These are phyloP conservation scores for Rhodotorula kratochvilovae DNA, from an alignment of 768 basidiomycete genomes.

Conservation along the genomic window DNA sequence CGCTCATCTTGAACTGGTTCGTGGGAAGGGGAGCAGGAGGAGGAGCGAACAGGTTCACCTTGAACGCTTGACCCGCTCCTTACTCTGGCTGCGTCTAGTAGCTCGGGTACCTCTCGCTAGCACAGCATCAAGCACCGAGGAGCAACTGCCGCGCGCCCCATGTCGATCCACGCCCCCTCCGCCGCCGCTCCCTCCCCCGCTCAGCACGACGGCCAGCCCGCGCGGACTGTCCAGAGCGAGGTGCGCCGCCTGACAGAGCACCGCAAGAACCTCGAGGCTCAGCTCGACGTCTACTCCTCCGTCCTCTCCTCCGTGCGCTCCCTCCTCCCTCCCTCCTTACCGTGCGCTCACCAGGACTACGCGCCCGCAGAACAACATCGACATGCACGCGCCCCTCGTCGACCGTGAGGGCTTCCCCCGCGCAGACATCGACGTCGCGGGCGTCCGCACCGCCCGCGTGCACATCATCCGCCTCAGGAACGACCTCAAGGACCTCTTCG, in stretches of 20 bases:
- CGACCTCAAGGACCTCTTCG: constrained; percentile 64
- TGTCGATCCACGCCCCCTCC: constrained; percentile 7
- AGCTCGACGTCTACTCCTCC: constrained; percentile 18
- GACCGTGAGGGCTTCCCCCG: constrained; percentile 86
- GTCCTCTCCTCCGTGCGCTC: constrained; percentile 22
- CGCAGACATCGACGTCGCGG: constrained; percentile 70
- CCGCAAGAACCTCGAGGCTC: constrained; percentile 6
- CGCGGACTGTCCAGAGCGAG: constrained; percentile 13
- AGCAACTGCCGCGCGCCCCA: too few relatives aligned
- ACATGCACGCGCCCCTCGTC: constrained; percentile 69
- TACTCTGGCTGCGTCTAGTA: too few relatives aligned
- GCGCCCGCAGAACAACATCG: constrained; percentile 53
- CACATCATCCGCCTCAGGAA: constrained; percentile 76
- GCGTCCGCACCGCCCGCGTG: constrained; percentile 68
- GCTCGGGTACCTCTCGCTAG: too few relatives aligned
- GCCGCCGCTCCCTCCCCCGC: neutral
- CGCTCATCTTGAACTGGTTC: neutral
- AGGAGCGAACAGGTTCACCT: too few relatives aligned
- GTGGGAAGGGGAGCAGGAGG: neutral
- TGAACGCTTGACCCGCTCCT: too few relatives aligned
- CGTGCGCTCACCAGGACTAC: neutral
- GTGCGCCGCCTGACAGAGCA: neutral
- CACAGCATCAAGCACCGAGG: too few relatives aligned
- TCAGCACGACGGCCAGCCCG: neutral
- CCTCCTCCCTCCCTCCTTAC: too few relatives aligned